Percentiles rank a stretch among this genome's conserved stretches.
These are phyloP conservation scores for Triticum urartu DNA, from an alignment of 176 grass and related monocot species.

Conservation along the genomic window DNA sequence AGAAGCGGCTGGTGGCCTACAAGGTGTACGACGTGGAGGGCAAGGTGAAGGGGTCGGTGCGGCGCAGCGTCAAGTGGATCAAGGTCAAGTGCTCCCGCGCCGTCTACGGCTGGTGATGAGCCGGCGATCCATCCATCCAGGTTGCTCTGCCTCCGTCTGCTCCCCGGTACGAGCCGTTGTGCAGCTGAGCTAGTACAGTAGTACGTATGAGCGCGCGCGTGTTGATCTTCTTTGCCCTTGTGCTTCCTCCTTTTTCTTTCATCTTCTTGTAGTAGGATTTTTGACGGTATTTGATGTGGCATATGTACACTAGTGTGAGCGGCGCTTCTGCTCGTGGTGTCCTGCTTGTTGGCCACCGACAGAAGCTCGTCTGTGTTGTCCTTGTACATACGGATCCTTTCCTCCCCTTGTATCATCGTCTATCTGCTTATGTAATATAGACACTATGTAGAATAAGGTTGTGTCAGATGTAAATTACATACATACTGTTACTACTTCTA, in stretches of 20 bases:
- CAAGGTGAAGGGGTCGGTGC: slow-evolving; percentile 63
- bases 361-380: slow-evolving; percentile 18
- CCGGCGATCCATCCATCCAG: too few relatives aligned
- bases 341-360: slow-evolving; percentile 19
- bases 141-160: neutral
- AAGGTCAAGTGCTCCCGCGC: slow-evolving; percentile 68
- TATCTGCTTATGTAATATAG: slow-evolving; percentile 28
- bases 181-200: neutral
- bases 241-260: neutral
- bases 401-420: neutral
- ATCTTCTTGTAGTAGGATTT: slow-evolving; percentile 27
- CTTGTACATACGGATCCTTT: slow-evolving; percentile 37
- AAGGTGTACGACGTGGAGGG: slow-evolving; percentile 77
- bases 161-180: neutral
- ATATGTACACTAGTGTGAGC: neutral
- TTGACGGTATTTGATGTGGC: slow-evolving; percentile 22
- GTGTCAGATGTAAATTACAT: slow-evolving; percentile 26
- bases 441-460: slow-evolving; percentile 37
- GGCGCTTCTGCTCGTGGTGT: slow-evolving; percentile 25
- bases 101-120: slow-evolving; percentile 48
- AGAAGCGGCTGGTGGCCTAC: slow-evolving; percentile 77
- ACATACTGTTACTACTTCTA: too few relatives aligned
- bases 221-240: neutral
- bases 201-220: neutral
- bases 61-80: slow-evolving; percentile 82